These are phyloP conservation scores for Tulasnella sp. DNA, from an alignment of 768 basidiomycete species.

Conservation along the genomic window DNA sequence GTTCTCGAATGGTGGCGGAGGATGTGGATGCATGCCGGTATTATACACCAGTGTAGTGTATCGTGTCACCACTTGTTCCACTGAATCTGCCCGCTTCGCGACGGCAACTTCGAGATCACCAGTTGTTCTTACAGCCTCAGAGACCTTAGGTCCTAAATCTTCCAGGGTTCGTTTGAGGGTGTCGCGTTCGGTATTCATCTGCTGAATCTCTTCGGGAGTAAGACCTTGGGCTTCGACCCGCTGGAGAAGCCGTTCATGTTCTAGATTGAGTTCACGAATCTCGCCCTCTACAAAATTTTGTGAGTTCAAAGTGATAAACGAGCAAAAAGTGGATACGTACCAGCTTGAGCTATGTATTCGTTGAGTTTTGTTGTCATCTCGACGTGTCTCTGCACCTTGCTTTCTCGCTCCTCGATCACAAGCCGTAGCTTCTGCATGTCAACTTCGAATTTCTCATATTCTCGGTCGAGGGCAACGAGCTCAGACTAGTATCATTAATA, in stretches of 20 bases:
- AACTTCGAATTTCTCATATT: constrained; percentile 47
- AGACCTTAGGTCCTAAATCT: constrained; percentile 61
- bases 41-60: constrained; percentile 65
- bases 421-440: constrained; percentile 66
- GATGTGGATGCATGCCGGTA: constrained; percentile 64
- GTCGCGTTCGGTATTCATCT: constrained; percentile 86
- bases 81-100: constrained; percentile 60
- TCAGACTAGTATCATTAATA: not conserved
- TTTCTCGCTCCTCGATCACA: constrained; percentile 47
- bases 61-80: constrained; percentile 68
- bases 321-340: constrained; percentile 13
- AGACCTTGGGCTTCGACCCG: constrained; percentile 81
- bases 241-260: constrained; percentile 47
- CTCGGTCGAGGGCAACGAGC: constrained; percentile 34
- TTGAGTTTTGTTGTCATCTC: constrained; percentile 28
- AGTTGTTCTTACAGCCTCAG: constrained; percentile 56
- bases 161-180: constrained; percentile 56
- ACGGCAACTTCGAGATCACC: constrained; percentile 76
- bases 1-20: constrained; percentile 54
- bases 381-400: constrained; percentile 17
- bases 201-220: constrained; percentile 76
- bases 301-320: not conserved
- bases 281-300: constrained; percentile 35
- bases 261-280: constrained; percentile 48
- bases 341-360: constrained; percentile 38